Base-by-base conservation (phyloP, 495 filamentous ascomycete genomes). In the Xylaria flabelliformis region DNA sequence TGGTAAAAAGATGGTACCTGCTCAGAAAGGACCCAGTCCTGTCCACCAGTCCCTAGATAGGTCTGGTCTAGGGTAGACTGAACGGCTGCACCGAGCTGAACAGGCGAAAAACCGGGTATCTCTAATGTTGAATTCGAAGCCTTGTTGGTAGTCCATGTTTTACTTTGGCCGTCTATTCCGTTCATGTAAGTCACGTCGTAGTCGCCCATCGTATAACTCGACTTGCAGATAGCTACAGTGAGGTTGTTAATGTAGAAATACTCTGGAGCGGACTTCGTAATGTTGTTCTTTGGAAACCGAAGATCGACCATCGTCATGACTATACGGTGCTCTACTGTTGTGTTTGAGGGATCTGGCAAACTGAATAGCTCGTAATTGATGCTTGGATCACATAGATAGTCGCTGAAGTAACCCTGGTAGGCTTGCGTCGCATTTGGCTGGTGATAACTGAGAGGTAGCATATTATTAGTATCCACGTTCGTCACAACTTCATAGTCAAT, bases 1-100 rank as follows among this genome's bases (percentile, higher is more conserved):
- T 73, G 72, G 29, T 70, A 73, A 24, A 73, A 73, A 4, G 72
- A 53, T 12, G 72, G 72, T n/a, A 73, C 72, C 36, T 61, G 67
- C 10, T 62, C 8, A 29, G 72, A 59, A 15, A 73, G 59, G 12
- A 70, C 72, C 44, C 68, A 73, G 39, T 73, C 72, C 13, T 64
- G 56, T 7, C 72, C 72, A 17, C 72, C 72, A 21, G 39, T 53
- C 24, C 72, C 72, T 13, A 73, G 24, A 15, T 64, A 58, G 39
- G 70, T 26, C 24, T 67, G 46, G 48, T 67, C 64, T 48, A 67
- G 15, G 32, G 64, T 55, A 19, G 64, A 61, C 9, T 58, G 39
- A 13, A 72, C 70, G 17, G 64, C 70, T 50, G 66, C 66, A 26
- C 63, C 70, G 12, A 72, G 63, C 17, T 58, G 58, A n/a, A 50